Conservation (phyloP, 768 basidiomycete species). For the Hericium erinaceus region DNA sequence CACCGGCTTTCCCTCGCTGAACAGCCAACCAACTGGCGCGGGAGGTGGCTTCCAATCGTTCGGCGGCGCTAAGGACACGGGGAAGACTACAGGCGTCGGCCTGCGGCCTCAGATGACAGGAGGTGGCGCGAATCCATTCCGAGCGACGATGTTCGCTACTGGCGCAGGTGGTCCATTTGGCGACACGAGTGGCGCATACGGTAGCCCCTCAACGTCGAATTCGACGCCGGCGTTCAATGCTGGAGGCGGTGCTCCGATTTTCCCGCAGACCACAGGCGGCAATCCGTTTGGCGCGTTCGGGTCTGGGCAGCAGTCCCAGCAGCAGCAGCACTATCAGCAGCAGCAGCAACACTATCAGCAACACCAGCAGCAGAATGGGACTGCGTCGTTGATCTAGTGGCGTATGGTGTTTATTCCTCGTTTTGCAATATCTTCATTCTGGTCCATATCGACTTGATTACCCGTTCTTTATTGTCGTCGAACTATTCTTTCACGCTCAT, state of each 20-base stretch:
- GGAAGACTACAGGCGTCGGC: slow-evolving; percentile 19
- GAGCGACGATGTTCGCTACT: slow-evolving; percentile 27
- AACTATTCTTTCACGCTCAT: background rate
- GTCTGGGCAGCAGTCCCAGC: slow-evolving; percentile 7
- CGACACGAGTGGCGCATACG: background rate
- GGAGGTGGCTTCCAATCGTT: slow-evolving; percentile 5
- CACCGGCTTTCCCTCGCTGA: slow-evolving; percentile 9
- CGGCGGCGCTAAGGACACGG: background rate
- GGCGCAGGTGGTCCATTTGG: slow-evolving; percentile 6
- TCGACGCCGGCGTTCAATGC: slow-evolving; percentile 18
- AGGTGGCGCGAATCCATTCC: slow-evolving; percentile 32
- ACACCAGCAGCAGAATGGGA: slow-evolving; percentile 31
- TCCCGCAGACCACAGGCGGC: slow-evolving; percentile 9
- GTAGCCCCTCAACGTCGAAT: slow-evolving; percentile 16
- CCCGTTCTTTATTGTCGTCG: background rate
- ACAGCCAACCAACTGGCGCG: background rate
- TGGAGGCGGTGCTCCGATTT: slow-evolving; percentile 6
- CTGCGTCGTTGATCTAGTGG: slow-evolving; percentile 38
- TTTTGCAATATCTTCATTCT: background rate
- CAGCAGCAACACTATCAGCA: slow-evolving; percentile 23
- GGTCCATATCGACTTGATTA: background rate
- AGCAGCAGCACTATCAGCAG: slow-evolving; percentile 20
- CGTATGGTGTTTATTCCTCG: background rate
- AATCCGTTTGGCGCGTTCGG: slow-evolving; percentile 12
- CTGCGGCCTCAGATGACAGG: slow-evolving; percentile 33